These are phyloP conservation scores for Phytophthora constricta DNA, from an alignment of 352 stramenopile species.

Conservation along the genomic window DNA sequence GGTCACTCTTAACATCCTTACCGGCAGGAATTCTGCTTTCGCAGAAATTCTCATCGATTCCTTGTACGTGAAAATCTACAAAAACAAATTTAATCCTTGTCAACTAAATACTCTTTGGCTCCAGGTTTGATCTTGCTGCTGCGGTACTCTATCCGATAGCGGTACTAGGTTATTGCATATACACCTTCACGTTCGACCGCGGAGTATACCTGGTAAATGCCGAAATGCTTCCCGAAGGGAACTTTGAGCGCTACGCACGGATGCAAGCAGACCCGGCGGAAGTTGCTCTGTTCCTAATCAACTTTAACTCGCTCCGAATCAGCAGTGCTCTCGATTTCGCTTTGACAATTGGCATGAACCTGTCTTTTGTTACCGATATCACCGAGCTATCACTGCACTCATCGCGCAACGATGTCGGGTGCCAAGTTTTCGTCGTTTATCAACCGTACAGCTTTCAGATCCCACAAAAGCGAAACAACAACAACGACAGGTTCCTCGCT, in stretches of 20 bases:
- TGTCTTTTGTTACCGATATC: conserved; percentile 47
- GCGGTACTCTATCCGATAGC: conserved; percentile 25
- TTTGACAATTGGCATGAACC: conserved; percentile 41
- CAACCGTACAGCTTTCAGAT: background rate
- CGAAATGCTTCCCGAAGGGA: conserved; percentile 16
- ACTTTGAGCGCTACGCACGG: conserved; percentile 38
- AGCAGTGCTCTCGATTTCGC: conserved; percentile 30
- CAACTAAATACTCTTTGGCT: background rate
- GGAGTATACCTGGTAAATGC: conserved; percentile 11
- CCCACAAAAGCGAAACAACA: background rate
- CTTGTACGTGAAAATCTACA: background rate
- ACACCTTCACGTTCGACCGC: conserved; percentile 27
- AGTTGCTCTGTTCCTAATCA: conserved; percentile 36
- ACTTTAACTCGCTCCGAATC: conserved; percentile 44
- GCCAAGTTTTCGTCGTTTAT: background rate
- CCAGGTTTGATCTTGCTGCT: conserved; percentile 26
- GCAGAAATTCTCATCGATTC: conserved; percentile 26
- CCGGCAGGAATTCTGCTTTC: conserved; percentile 12
- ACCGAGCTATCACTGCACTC: conserved; percentile 27
- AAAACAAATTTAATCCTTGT: background rate
- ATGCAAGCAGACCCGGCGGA: conserved; percentile 36
- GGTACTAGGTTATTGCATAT: conserved; percentile 13
- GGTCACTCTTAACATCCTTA: conserved; percentile 9
- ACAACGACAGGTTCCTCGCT: conserved; percentile 17
- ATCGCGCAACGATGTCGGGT: conserved; percentile 2